Evolutionary conservation across 495 filamentous ascomycete species (phyloP).

Genomic region (Daldinia concentrica): DNA sequence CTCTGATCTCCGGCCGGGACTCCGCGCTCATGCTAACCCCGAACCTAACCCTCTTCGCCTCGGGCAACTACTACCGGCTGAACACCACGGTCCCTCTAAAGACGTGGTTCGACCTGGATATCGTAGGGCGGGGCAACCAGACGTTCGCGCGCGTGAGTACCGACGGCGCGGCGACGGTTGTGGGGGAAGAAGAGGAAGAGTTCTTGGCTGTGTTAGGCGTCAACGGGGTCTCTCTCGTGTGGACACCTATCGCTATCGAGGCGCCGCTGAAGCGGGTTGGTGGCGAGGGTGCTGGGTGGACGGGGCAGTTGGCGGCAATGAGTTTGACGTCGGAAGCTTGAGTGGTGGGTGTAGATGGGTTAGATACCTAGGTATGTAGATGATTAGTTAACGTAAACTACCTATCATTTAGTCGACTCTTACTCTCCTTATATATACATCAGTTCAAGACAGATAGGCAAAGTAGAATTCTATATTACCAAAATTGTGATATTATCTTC

Average conservation of each 20-base stretch:
- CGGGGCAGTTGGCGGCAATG: constrained; percentile 42
- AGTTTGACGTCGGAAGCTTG: constrained; percentile 41
- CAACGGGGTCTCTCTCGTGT: constrained; percentile 54
- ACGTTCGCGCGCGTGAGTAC: constrained; percentile 50
- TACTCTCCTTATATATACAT: neutral
- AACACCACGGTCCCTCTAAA: constrained; percentile 56
- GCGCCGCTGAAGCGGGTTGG: constrained; percentile 57
- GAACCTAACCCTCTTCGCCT: constrained; percentile 56
- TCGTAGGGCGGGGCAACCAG: constrained; percentile 53
- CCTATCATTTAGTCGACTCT: neutral
- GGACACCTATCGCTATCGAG: constrained; percentile 60
- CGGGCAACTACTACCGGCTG: constrained; percentile 57
- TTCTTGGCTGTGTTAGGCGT: constrained; percentile 56
- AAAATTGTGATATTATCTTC: neutral
- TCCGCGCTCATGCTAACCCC: constrained; percentile 56
- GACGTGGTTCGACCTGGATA: constrained; percentile 52
- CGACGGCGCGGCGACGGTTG: neutral
- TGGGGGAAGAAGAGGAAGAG: constrained; percentile 50
- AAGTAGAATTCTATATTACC: no score
- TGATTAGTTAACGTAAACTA: neutral
- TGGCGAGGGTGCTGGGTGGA: constrained; percentile 44
- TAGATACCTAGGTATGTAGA: neutral
- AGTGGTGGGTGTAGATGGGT: neutral
- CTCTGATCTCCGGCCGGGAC: constrained; percentile 54
- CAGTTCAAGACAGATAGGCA: no score